Conservation (phyloP, 768 basidiomycete genomes). For the Naganishia vaughanmartiniae region DNA sequence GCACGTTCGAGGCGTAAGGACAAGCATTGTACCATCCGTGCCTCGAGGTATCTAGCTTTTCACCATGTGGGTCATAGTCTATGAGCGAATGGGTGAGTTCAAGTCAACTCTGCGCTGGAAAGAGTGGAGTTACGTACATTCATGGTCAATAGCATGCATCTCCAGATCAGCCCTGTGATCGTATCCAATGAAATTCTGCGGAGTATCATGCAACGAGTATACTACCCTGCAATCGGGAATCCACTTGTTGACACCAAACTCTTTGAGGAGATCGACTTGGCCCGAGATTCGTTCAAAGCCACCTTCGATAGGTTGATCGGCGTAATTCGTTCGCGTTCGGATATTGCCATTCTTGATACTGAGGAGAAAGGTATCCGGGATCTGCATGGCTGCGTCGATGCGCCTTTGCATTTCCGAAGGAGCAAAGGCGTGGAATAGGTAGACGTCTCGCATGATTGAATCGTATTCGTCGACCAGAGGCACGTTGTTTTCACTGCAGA, state of each 20-base stretch:
- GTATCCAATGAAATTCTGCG: constrained; percentile 37
- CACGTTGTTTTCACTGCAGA: constrained; percentile 41
- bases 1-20: constrained; percentile 28
- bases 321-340: constrained; percentile 31
- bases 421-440: constrained; percentile 43
- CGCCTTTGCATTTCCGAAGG: constrained; percentile 35
- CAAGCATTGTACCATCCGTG: constrained; percentile 38
- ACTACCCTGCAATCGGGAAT: constrained; percentile 40
- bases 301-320: constrained; percentile 33
- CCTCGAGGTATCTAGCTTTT: constrained; percentile 36
- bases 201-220: constrained; percentile 44
- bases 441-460: constrained; percentile 41
- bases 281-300: constrained; percentile 37
- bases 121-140: constrained; percentile 39
- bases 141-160: constrained; percentile 37
- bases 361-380: constrained; percentile 36
- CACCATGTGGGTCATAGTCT: constrained; percentile 32
- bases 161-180: constrained; percentile 39
- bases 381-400: constrained; percentile 29
- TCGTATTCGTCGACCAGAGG: constrained; percentile 48
- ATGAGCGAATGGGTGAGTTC: background rate
- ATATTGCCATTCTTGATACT: constrained; percentile 35
- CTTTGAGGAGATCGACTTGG: constrained; percentile 38
- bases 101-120: no score
- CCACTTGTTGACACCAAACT: constrained; percentile 34